Conservation (phyloP, 345 rosid genomes). For the Sisymbrium irio region DNA sequence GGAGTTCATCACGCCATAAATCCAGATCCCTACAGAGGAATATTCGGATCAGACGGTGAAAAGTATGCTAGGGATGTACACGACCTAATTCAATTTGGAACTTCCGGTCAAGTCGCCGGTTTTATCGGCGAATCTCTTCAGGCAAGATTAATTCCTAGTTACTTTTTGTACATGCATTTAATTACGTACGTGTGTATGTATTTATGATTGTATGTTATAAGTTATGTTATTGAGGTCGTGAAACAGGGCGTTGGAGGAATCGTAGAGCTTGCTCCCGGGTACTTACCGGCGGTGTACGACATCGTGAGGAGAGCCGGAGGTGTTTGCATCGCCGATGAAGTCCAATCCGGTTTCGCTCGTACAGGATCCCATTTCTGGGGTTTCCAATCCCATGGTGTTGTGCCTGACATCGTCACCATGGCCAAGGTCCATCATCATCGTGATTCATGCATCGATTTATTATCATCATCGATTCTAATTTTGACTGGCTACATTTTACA, state of each 20-base stretch:
- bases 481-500: slow-evolving; percentile 24
- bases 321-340: slow-evolving; percentile 87
- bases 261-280: slow-evolving; percentile 81
- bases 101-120: slow-evolving; percentile 78
- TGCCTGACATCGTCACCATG: slow-evolving; percentile 95
- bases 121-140: slow-evolving; percentile 86
- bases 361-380: slow-evolving; percentile 84
- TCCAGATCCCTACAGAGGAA: slow-evolving; percentile 94
- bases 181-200: neutral
- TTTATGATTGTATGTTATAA: neutral
- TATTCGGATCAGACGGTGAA: slow-evolving; percentile 80
- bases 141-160: slow-evolving; percentile 36
- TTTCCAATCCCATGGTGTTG: slow-evolving; percentile 75
- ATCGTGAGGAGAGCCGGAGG: slow-evolving; percentile 76
- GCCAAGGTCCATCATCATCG: slow-evolving; percentile 59
- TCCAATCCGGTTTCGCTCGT: slow-evolving; percentile 79
- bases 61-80: slow-evolving; percentile 80
- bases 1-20: slow-evolving; percentile 92
- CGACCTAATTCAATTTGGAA: slow-evolving; percentile 76
- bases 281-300: slow-evolving; percentile 68
- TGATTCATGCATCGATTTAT: neutral
- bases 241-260: slow-evolving; percentile 92
- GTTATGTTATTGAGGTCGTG: neutral
- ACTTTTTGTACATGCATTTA: neutral
- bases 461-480: no score